Percentiles rank a stretch among this genome's conserved stretches.
phyloP scores from a whole-genome alignment of 2,329 filamentous ascomycete species.

The Epichloe sp. region DNA sequence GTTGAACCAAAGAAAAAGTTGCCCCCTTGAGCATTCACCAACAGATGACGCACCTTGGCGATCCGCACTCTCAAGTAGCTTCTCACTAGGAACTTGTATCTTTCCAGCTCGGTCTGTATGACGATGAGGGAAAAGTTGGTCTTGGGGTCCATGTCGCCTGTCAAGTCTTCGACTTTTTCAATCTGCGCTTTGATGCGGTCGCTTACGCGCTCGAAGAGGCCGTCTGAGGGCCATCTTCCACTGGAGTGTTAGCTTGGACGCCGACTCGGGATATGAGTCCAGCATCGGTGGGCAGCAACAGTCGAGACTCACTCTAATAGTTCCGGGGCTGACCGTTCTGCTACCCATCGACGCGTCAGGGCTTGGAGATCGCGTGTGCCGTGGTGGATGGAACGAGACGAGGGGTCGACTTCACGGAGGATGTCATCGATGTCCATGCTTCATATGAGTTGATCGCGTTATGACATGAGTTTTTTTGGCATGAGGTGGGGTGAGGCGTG shows the following conservation, averaged over 20 bases:
- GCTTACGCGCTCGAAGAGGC: constrained; percentile 72
- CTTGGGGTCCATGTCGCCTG: constrained; percentile 74
- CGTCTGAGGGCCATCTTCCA: constrained; percentile 50
- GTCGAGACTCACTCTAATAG: constrained; percentile 54
- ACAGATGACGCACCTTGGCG: constrained; percentile 51
- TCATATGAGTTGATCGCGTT: not conserved
- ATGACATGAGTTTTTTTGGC: not conserved
- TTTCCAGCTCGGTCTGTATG: constrained; percentile 88
- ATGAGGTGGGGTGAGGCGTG: not conserved
- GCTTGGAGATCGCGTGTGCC: constrained; percentile 70
- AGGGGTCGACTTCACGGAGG: constrained; percentile 56
- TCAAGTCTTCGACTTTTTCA: constrained; percentile 61
- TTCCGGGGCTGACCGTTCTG: constrained; percentile 80
- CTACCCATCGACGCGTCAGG: constrained; percentile 83
- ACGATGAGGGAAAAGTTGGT: constrained; percentile 90
- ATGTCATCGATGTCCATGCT: constrained; percentile 72
- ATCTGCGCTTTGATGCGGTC: constrained; percentile 57
- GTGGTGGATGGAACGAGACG: constrained; percentile 37
- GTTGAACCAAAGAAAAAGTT: not conserved
- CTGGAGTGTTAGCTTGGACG: not conserved
- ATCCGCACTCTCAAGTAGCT: constrained; percentile 75
- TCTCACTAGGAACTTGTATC: constrained; percentile 83
- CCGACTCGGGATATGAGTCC: no score
- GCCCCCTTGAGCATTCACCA: not conserved
- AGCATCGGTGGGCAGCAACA: no score